Conservation (phyloP, 2,329 filamentous ascomycete species). For the Microcyclospora pomicola region DNA sequence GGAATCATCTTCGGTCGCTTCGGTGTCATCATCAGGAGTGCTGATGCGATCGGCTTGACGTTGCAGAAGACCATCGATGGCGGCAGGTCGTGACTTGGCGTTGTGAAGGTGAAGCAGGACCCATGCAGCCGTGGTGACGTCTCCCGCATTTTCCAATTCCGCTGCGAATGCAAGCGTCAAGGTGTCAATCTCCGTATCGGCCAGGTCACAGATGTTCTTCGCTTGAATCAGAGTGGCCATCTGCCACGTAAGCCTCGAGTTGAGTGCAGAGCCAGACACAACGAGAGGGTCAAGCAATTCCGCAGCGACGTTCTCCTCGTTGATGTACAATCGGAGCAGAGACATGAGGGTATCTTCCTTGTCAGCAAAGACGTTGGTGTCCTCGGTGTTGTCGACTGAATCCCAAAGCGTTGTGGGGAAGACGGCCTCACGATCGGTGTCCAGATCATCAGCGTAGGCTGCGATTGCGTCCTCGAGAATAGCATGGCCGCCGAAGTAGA, state of each 20-base stretch:
- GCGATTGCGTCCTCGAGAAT: constrained; percentile 58
- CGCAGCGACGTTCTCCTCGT: constrained; percentile 39
- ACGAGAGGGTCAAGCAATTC: constrained; percentile 63
- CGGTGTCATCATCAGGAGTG: constrained; percentile 15
- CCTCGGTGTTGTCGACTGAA: neutral
- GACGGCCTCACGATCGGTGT: constrained; percentile 52
- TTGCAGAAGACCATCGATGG: constrained; percentile 40
- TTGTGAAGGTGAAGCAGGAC: constrained; percentile 20
- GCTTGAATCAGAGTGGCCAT: constrained; percentile 47
- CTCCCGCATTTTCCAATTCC: constrained; percentile 18
- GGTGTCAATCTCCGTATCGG: constrained; percentile 42
- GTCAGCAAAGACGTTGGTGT: constrained; percentile 25
- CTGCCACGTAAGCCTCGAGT: constrained; percentile 72
- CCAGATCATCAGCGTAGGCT: constrained; percentile 60
- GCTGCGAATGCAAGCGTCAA: constrained; percentile 40
- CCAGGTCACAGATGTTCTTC: constrained; percentile 14
- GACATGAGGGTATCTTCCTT: constrained; percentile 77
- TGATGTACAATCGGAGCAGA: constrained; percentile 52
- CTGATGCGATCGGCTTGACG: constrained; percentile 57
- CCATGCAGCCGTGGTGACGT: constrained; percentile 17
- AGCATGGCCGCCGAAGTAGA: constrained; percentile 70
- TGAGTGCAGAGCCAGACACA: constrained; percentile 58
- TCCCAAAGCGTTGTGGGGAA: constrained; percentile 54
- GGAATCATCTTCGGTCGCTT: constrained; percentile 35
- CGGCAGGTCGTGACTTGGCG: constrained; percentile 10